Conservation (phyloP, 2,329 filamentous ascomycete species). For the Cytospora piceicola region DNA sequence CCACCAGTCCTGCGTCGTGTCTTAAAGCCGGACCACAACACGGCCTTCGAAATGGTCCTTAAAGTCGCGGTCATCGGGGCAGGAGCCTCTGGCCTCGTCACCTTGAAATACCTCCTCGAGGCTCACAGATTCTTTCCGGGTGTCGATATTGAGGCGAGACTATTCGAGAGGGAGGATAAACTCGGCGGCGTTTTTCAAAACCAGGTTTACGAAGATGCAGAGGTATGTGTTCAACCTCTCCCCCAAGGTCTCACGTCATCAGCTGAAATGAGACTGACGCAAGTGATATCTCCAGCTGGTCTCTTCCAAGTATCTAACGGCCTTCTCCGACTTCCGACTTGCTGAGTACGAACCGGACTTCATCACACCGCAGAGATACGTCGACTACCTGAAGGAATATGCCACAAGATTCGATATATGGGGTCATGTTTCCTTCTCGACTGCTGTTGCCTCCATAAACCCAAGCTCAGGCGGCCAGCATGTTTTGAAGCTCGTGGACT, state of each 20-base stretch:
- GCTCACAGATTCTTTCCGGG: slow-evolving; percentile 39
- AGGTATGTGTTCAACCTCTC: slow-evolving; percentile 34
- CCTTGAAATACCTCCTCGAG: slow-evolving; percentile 44
- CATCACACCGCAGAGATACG: slow-evolving; percentile 39
- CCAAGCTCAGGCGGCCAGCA: neutral
- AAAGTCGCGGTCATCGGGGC: slow-evolving; percentile 44
- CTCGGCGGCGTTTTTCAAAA: slow-evolving; percentile 50
- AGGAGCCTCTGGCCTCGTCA: slow-evolving; percentile 44
- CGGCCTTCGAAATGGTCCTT: slow-evolving; percentile 4
- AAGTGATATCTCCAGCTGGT: slow-evolving; percentile 40
- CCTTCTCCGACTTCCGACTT: slow-evolving; percentile 50
- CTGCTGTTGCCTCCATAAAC: slow-evolving; percentile 34
- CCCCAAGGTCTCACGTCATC: neutral
- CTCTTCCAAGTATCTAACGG: slow-evolving; percentile 50
- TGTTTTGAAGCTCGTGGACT: neutral
- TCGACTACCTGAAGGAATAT: slow-evolving; percentile 44
- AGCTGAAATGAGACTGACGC: slow-evolving; percentile 5
- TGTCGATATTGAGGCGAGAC: slow-evolving; percentile 44
- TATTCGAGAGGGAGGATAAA: slow-evolving; percentile 47
- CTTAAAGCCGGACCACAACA: neutral
- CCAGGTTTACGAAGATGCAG: slow-evolving; percentile 49
- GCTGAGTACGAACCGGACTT: slow-evolving; percentile 43
- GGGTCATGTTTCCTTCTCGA: slow-evolving; percentile 40
- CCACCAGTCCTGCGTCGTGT: neutral
- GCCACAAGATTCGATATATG: slow-evolving; percentile 40